These are phyloP conservation scores for Chaetomium sp. DNA, from an alignment of 2,329 filamentous ascomycete genomes.

Conservation along the genomic window DNA sequence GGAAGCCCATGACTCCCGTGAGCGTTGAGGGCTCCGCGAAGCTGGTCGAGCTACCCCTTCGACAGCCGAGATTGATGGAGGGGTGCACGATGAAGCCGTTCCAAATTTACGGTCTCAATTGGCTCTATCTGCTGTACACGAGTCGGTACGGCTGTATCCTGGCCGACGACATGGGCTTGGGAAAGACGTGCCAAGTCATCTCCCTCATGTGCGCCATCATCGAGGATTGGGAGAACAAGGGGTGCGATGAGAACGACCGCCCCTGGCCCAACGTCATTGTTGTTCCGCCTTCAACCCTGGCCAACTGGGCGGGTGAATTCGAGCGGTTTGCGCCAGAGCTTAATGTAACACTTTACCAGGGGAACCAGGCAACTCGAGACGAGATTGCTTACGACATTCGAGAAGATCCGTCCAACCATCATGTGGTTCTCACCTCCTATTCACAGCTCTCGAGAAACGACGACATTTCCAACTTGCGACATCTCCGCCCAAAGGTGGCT, in stretches of 20 bases:
- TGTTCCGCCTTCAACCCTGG: slow-evolving; percentile 86
- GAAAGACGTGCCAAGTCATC: slow-evolving; percentile 96
- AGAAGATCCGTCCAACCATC: slow-evolving; percentile 57
- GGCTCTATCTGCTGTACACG: slow-evolving; percentile 78
- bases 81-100: slow-evolving; percentile 81
- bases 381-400: slow-evolving; percentile 61
- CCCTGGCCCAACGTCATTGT: slow-evolving; percentile 74
- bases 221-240: slow-evolving; percentile 46
- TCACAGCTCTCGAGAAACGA: slow-evolving; percentile 49
- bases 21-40: slow-evolving; percentile 29
- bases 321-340: slow-evolving; percentile 75
- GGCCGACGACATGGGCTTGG: slow-evolving; percentile 94
- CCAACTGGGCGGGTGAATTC: slow-evolving; percentile 94
- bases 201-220: slow-evolving; percentile 80
- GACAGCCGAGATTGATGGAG: slow-evolving; percentile 72
- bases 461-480: slow-evolving; percentile 45
- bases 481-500: slow-evolving; percentile 45
- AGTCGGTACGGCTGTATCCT: slow-evolving; percentile 80
- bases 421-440: slow-evolving; percentile 55
- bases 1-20: slow-evolving; percentile 38
- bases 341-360: slow-evolving; percentile 64
- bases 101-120: slow-evolving; percentile 90
- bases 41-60: slow-evolving; percentile 38
- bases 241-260: slow-evolving; percentile 29
- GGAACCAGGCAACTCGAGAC: slow-evolving; percentile 59